Base-by-base conservation (phyloP, 1,139 yeast species). In the Diutina sp. region DNA sequence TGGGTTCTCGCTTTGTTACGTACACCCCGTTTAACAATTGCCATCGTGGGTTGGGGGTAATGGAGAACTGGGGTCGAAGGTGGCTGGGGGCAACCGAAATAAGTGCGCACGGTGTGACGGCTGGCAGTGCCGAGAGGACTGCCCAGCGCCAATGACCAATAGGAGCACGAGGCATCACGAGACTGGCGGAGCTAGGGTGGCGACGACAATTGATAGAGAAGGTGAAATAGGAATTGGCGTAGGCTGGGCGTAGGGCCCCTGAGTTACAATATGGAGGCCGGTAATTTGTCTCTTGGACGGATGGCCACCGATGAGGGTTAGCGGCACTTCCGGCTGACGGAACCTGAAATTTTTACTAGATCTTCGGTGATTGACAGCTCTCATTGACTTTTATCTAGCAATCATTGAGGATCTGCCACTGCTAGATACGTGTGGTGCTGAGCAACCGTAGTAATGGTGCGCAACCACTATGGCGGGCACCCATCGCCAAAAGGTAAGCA, bases 11-110 rank as follows among this genome's bases (percentile, higher is more conserved):
- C 73, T 69, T 82, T 84, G 58, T 74, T 73, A 67, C 93, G 82
- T 55, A 83, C 89, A 47, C 87, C 85, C 71, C 91, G 77, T 70
- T 85, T 87, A 35, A 89, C 85, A 61, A 86, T 81, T 55, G 89
- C 93, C 95, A 87, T 86, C 18, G 38, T 28, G 48, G 3, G 48
- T 21, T 46, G 11, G 11, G 41, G 41, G 41, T 12, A 35, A 32
- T 9, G 35, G 11, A n/a, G n/a, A 8, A 9, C n/a, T 11, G 4
- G n/a, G 41, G 41, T 35, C 41, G n/a, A 35, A 35, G n/a, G 41
- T 35, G 41, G 41, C 41, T 35, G 41, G 41, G 41, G 41, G 41
- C 41, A 35, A 35, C n/a, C 41, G 41, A 35, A 35, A 35, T 35
- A 35, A 35, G 41, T 35, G 41, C 41, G 41, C 41, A 35, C 41